Percentiles rank a stretch among this genome's conserved stretches.
phyloP scores from a whole-genome alignment of 306 rosid species.

The Vicia villosa region DNA sequence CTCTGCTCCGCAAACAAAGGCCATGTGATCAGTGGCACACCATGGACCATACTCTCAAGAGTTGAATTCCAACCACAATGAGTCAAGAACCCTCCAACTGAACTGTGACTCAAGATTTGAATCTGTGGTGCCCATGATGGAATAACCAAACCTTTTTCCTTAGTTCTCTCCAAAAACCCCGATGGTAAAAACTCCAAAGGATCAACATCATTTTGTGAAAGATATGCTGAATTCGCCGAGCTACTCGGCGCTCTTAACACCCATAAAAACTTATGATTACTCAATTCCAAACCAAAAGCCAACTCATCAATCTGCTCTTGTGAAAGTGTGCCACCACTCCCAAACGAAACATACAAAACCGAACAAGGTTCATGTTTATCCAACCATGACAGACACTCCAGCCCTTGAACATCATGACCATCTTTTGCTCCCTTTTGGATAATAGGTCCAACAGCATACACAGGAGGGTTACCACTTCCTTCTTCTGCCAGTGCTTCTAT shows the following conservation, averaged over 20 bases:
- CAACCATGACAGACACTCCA: conserved; percentile 37
- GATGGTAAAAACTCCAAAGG: not conserved
- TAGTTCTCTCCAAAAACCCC: conserved; percentile 27
- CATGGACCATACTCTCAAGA: conserved; percentile 25
- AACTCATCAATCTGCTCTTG: conserved; percentile 8
- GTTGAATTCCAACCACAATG: conserved; percentile 32
- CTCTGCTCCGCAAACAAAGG: conserved; percentile 38
- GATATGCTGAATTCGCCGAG: not conserved
- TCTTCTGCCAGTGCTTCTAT: conserved; percentile 26
- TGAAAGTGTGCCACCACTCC: conserved; percentile 36
- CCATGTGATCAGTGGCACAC: conserved; percentile 33
- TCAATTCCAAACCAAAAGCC: conserved; percentile 29
- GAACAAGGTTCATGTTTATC: conserved; percentile 34
- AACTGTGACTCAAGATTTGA: conserved; percentile 24
- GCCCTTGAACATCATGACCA: not conserved
- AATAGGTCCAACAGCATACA: conserved; percentile 29
- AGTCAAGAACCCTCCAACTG: conserved; percentile 29
- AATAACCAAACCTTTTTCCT: conserved; percentile 28
- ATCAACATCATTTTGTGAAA: conserved; percentile 2
- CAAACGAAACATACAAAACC: conserved; percentile 44
- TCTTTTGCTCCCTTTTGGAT: not conserved
- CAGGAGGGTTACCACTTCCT: conserved; percentile 20
- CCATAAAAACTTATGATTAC: conserved; percentile 20
- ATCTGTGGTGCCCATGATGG: conserved; percentile 34
- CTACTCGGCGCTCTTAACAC: conserved; percentile 22